Conservation (phyloP, 2,329 filamentous ascomycete species). For the Gnomoniopsis smithogilvyi region DNA sequence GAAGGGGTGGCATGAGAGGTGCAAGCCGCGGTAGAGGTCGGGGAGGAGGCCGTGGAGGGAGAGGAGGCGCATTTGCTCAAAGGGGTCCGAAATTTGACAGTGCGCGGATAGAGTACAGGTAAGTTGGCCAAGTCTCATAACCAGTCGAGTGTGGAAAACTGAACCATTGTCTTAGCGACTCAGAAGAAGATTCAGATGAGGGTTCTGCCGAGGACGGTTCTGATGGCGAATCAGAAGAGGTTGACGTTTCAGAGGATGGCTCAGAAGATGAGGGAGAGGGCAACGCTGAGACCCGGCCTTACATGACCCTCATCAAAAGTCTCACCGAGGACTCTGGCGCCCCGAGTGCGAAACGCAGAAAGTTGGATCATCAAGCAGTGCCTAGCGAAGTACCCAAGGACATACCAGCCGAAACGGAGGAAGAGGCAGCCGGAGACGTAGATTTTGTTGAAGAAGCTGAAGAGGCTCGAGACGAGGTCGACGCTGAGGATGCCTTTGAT, state of each 20-base stretch:
- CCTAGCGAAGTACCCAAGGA: constrained; percentile 21
- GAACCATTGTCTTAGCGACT: constrained; percentile 20
- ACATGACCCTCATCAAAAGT: constrained; percentile 57
- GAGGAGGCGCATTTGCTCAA: constrained; percentile 22
- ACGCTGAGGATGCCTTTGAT: constrained; percentile 28
- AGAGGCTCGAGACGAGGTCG: constrained; percentile 35
- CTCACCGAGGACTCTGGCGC: constrained; percentile 41
- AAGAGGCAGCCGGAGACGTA: constrained; percentile 31
- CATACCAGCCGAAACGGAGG: constrained; percentile 21
- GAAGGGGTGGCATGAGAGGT: constrained; percentile 24
- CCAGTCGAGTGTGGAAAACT: constrained; percentile 18
- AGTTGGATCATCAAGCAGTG: constrained; percentile 41
- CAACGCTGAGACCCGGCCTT: constrained; percentile 42
- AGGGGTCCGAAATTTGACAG: constrained; percentile 42
- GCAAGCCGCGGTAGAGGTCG: constrained; percentile 23
- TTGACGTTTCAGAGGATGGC: constrained; percentile 41
- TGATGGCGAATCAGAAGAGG: constrained; percentile 45
- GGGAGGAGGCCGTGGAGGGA: constrained; percentile 25
- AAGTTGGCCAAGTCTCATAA: constrained; percentile 14
- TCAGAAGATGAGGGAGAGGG: constrained; percentile 39
- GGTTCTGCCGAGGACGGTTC: constrained; percentile 35
- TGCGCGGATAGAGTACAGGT: constrained; percentile 33
- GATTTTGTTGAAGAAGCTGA: constrained; percentile 45
- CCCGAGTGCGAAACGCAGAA: constrained; percentile 54
- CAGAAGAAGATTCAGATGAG: constrained; percentile 32